phyloP scores from a whole-genome alignment of 78 protist species.

The Dictyostelium brefeldianum region DNA sequence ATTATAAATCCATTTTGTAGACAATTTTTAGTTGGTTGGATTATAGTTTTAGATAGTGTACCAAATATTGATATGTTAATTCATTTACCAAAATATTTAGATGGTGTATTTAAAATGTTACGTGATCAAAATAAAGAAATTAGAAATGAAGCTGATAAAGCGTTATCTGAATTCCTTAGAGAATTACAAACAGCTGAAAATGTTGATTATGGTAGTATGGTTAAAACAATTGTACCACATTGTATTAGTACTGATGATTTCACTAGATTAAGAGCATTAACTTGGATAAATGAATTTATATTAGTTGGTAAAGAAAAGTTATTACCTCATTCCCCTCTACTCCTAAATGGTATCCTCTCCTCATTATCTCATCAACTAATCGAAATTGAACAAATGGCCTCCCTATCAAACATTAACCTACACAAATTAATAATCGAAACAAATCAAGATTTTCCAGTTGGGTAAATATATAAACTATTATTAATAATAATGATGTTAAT shows the following conservation, averaged over 20 bases:
- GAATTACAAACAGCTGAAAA: constrained; percentile 83
- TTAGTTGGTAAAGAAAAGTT: constrained; percentile 54
- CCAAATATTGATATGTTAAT: constrained; percentile 90
- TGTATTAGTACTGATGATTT: constrained; percentile 61
- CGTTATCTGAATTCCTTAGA: constrained; percentile 87
- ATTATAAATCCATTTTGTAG: constrained; percentile 82
- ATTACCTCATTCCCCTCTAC: constrained; percentile 65
- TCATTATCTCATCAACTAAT: constrained; percentile 53
- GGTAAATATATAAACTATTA: neutral
- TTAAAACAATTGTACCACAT: constrained; percentile 71
- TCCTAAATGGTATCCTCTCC: constrained; percentile 86
- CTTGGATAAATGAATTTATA: constrained; percentile 92
- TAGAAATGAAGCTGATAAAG: constrained; percentile 83
- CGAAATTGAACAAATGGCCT: constrained; percentile 55
- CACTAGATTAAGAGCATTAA: constrained; percentile 86
- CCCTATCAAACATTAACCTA: constrained; percentile 28
- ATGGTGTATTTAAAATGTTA: constrained; percentile 94
- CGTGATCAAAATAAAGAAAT: constrained; percentile 88
- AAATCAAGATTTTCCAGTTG: constrained; percentile 46
- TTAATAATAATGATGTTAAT: neutral
- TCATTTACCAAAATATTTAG: constrained; percentile 92
- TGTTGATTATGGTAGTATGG: constrained; percentile 83
- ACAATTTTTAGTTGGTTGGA: constrained; percentile 93
- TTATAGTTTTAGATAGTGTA: constrained; percentile 87
- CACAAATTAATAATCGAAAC: constrained; percentile 39